Base-by-base conservation (phyloP, 225 moss, liverwort and hornwort species). In the Anthoceros angustus region DNA sequence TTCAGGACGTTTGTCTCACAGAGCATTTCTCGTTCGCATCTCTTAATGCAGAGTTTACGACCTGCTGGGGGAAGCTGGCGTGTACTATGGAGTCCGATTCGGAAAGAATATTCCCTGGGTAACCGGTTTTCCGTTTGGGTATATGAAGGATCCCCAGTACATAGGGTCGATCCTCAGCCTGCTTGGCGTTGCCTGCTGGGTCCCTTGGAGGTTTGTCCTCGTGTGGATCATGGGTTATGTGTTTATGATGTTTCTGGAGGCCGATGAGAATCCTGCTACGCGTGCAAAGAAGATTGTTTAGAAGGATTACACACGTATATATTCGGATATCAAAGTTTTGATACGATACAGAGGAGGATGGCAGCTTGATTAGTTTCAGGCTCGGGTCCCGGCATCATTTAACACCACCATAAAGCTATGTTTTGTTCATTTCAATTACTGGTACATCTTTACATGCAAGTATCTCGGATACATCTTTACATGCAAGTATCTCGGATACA, bases 61-160 rank as follows among this genome's bases (percentile, higher is more conserved):
- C 3, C 65, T 92, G 49, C 78, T 92, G 21, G 88, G 85, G 62
- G 88, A 92, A 63, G 88, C 79, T 1, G 88, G 92, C 14, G 92
- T 92, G 6, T 92, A 92, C 45, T 92, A 88, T n/a, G 84, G 92
- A 39, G 80, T 79, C 7, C 65, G 77, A 16, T 92, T 92, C 66
- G 92, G 86, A 68, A 88, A 88, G 80, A 75, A 76, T 61, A 79
- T 92, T 24, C 92, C 88, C 11, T 92, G 92, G 92, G 83, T 92
- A 72, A 84, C 84, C 61, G 86, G 69, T 64, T 92, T 88, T 43
- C 88, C 92, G 2, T 88, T 88, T 50, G 92, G 88, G 25, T 92
- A 88, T 48, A 80, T 88, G 70, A 75, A 86, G 68, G 88, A 92
- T 74, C 92, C 88, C 14, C 88, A 88, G 70, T 92, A 92, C 60